These are phyloP conservation scores for Coniferiporia weirii DNA, from an alignment of 1,284 basidiomycete genomes.

Conservation along the genomic window DNA sequence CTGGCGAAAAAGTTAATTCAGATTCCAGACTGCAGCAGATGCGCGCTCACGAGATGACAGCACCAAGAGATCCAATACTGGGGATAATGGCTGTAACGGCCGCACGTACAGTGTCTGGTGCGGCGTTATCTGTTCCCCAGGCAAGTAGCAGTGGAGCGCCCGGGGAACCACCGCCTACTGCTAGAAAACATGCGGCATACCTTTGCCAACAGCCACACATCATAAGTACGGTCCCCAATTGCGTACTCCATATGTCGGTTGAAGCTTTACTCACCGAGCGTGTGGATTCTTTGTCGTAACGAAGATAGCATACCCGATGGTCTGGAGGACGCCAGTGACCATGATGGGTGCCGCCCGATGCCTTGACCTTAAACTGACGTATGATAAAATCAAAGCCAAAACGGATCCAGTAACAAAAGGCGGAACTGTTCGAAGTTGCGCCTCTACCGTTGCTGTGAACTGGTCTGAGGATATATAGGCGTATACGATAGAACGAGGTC, in stretches of 20 bases:
- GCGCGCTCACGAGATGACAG: conserved; percentile 32
- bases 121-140: conserved; percentile 39
- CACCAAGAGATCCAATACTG: conserved; percentile 34
- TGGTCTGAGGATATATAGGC: not conserved
- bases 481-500: not conserved
- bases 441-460: conserved; percentile 31
- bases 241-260: not conserved
- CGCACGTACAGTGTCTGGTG: conserved; percentile 38
- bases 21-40: too few species aligned
- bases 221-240: not conserved
- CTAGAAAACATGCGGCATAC: conserved; percentile 40
- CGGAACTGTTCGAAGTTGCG: conserved; percentile 38
- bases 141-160: conserved; percentile 33
- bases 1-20: too few species aligned
- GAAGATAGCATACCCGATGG: conserved; percentile 36
- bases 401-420: conserved; percentile 33
- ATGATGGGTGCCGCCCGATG: conserved; percentile 31
- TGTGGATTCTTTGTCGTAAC: conserved; percentile 33
- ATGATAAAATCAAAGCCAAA: conserved; percentile 30
- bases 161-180: conserved; percentile 31
- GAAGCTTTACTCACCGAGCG: conserved; percentile 27
- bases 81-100: conserved; percentile 35
- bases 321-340: conserved; percentile 29
- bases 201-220: conserved; percentile 16
- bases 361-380: conserved; percentile 29